Conservation (phyloP, 257 asterid species). For the Solanum pinnatisectum region DNA sequence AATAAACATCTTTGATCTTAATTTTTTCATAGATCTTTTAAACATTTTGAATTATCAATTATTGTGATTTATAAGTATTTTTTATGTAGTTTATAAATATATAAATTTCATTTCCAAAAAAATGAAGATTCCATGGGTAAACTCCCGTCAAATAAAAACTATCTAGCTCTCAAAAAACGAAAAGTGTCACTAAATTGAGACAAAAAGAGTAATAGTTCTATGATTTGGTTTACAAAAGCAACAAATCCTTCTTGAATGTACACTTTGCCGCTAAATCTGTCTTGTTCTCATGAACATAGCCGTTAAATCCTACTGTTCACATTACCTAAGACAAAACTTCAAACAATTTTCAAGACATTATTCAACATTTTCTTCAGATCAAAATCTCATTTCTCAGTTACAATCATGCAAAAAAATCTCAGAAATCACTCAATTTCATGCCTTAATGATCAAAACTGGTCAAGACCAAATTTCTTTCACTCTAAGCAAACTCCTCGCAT, state of each 20-base stretch:
- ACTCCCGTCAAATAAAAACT: rapidly evolving
- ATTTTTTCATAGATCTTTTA: too few relatives aligned
- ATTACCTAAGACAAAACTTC: not conserved
- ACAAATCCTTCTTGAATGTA: not conserved
- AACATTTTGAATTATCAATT: too few relatives aligned
- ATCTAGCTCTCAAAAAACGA: too few relatives aligned
- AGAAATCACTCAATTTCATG: conserved; percentile 44
- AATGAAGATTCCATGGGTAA: rapidly evolving
- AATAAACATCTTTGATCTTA: rapidly evolving
- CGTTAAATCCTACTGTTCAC: not conserved
- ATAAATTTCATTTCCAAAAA: too few relatives aligned
- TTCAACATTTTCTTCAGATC: conserved; percentile 17
- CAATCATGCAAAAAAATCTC: conserved; percentile 36
- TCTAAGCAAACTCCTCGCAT: conserved; percentile 57
- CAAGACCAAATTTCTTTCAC: conserved; percentile 38
- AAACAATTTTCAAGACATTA: not conserved
- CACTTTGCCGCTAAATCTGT: not conserved
- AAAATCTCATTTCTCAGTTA: conserved; percentile 29
- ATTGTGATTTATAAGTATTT: too few relatives aligned
- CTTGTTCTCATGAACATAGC: not conserved
- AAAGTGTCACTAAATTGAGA: rapidly evolving
- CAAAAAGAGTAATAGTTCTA: too few relatives aligned
- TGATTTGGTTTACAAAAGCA: not conserved
- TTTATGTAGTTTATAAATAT: too few relatives aligned
- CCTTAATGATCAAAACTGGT: conserved; percentile 49